Base-by-base conservation (phyloP, 176 grass and related monocot genomes). In the Zea luxurians region DNA sequence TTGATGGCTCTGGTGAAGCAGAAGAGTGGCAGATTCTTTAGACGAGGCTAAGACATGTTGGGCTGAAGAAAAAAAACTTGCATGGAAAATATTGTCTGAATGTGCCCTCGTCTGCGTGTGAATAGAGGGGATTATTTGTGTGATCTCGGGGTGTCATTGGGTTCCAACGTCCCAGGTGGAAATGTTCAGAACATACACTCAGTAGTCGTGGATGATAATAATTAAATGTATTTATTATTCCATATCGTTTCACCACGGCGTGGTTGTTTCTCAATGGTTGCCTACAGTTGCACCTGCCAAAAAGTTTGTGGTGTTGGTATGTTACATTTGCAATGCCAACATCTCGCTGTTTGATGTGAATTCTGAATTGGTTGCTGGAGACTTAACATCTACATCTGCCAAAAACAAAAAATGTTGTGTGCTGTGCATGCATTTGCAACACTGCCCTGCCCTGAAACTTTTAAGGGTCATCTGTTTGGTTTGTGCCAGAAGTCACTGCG, bases 1-100 rank as follows among this genome's bases (percentile, higher is more conserved):
- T 79, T 12, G 89, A 91, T 69, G 80, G 59, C 70, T 89, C 77
- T 1, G 81, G 57, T 3, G 81, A 88, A 83, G 49, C 76, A 64
- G 96, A 89, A 48, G 96, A 95, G 46, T 96, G 96, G 96, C 90
- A 96, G 78, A 84, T 99, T 74, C 88, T 99, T 48, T 95, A 87
- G 77, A 58, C 8, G 10, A 49, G 4, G 18, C 37, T 21, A 61
- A 72, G 60, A 41, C 7, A 40, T 67, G 49, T 45, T 18, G 41
- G 17, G 13, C 59, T 13, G 27, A 27, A 27, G 27, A 27, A 27
- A n/a, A 20, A 66, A 81, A 66, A 66, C 17, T 63, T 27, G 27
- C 47, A 64, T 59, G 16, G n/a, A 60, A 48, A n/a, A 1, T 78
- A 8, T 37, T 47, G 48, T 68, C 64, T 15, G 75, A 77, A 57